phyloP scores from a whole-genome alignment of 2,329 filamentous ascomycete genomes.

The Hymenoscyphus fructigenus region DNA sequence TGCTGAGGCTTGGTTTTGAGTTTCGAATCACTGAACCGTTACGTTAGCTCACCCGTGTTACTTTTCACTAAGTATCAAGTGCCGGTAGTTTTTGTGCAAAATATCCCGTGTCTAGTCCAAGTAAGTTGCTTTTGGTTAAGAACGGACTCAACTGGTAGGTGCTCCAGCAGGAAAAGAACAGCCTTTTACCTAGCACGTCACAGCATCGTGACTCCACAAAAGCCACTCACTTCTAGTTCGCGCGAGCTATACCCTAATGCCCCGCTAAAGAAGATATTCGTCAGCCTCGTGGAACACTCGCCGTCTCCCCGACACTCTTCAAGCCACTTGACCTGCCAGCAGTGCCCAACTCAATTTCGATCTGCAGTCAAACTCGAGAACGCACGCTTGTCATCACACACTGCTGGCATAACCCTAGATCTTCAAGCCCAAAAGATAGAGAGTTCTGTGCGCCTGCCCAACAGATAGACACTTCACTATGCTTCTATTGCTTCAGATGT shows the following conservation, averaged over 20 bases:
- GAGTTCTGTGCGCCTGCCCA: constrained; percentile 10
- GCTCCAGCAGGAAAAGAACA: not conserved
- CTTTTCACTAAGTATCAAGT: constrained; percentile 1
- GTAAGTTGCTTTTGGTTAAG: not conserved
- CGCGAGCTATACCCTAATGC: not conserved
- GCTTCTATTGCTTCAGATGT: constrained; percentile 4
- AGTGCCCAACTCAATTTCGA: constrained; percentile 4
- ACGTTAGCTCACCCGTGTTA: not conserved
- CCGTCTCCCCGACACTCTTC: not conserved
- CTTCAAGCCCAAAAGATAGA: constrained; percentile 9
- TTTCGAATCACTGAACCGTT: constrained; percentile 6
- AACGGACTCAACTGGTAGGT: not conserved
- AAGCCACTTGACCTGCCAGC: constrained; percentile 8
- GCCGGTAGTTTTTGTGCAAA: constrained; percentile 10
- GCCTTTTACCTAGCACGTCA: not conserved
- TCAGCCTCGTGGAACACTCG: constrained; percentile 9
- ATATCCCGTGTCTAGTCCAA: not conserved
- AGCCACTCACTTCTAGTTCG: not conserved
- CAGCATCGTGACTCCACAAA: not conserved
- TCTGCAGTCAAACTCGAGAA: constrained; percentile 5
- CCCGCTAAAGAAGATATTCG: constrained; percentile 4
- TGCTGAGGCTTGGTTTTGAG: not conserved
- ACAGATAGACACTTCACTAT: constrained; percentile 11
- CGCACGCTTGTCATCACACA: not conserved
- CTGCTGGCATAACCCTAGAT: not conserved